Percentiles rank a stretch among this genome's conserved stretches.
phyloP scores from a whole-genome alignment of 164 flowering plant species.

The Umbellularia californica region DNA sequence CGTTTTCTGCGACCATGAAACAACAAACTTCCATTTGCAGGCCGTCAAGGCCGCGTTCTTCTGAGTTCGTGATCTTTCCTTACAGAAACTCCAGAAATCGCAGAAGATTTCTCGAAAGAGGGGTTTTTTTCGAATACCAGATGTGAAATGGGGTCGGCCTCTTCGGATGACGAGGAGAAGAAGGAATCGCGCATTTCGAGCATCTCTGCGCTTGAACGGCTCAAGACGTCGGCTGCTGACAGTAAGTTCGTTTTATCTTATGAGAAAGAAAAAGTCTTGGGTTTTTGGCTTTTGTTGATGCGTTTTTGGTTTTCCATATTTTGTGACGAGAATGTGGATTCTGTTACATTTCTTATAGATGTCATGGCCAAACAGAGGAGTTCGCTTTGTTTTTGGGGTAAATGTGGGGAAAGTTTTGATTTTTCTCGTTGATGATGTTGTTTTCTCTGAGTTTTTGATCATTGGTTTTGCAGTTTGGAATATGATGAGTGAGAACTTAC shows the following conservation, averaged over 20 bases:
- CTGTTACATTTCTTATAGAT: no score
- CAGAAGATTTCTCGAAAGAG: slow-evolving; percentile 19
- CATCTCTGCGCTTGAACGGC: slow-evolving; percentile 76
- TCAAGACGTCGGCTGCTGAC: slow-evolving; percentile 75
- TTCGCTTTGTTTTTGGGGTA: no score
- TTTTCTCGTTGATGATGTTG: no score
- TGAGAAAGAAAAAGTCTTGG: no score
- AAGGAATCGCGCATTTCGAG: slow-evolving; percentile 38
- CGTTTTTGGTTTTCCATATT: no score
- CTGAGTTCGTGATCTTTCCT: slow-evolving; percentile 15
- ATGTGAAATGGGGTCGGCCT: slow-evolving; percentile 37
- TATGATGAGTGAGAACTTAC: no score
- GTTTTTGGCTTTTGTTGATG: no score
- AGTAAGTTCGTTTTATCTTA: slow-evolving; percentile 30
- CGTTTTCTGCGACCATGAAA: slow-evolving; percentile 44
- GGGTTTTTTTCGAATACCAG: slow-evolving; percentile 23
- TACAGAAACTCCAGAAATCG: slow-evolving; percentile 12
- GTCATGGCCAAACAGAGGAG: no score
- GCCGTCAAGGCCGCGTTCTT: slow-evolving; percentile 11
- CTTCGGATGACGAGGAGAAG: slow-evolving; percentile 14
- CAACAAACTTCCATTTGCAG: slow-evolving; percentile 39
- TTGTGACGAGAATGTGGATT: no score
- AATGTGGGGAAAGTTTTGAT: no score
- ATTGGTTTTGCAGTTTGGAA: no score
- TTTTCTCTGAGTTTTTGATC: no score